A percentile compares a stretch with the other conserved stretches of the same genome.
phyloP scores from a whole-genome alignment of 306 rosid species.

The Pterocarpus santalinus region DNA sequence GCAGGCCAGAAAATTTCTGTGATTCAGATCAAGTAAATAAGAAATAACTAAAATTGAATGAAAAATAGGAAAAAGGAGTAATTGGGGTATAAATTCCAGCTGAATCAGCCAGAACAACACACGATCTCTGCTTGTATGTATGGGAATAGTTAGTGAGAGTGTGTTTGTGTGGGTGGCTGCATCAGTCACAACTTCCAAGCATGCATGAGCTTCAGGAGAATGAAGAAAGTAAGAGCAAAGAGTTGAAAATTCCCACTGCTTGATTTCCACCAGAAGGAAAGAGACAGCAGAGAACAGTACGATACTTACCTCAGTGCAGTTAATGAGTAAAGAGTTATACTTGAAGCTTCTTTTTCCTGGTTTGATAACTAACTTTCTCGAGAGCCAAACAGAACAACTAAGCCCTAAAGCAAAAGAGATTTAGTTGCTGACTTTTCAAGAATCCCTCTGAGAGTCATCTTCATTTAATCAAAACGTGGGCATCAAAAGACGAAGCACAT shows the following conservation, averaged over 20 bases:
- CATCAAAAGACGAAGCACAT: background rate
- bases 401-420: slow-evolving; percentile 16
- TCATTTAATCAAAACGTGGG: background rate
- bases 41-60: slow-evolving; percentile 4
- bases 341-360: background rate
- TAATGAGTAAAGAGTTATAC: background rate
- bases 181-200: background rate
- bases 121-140: background rate
- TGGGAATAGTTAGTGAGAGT: background rate
- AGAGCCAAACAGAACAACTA: slow-evolving; percentile 42
- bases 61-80: background rate
- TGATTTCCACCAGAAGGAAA: slow-evolving; percentile 25
- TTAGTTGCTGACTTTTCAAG: background rate
- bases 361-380: background rate
- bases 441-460: background rate
- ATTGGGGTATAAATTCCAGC: background rate
- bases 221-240: slow-evolving; percentile 28
- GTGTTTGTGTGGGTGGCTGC: background rate
- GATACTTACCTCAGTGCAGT: slow-evolving; percentile 45
- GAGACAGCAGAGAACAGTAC: background rate
- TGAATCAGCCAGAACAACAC: slow-evolving; percentile 2
- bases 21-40: slow-evolving; percentile 11
- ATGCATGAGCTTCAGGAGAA: background rate
- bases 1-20: background rate
- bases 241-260: background rate